Evolutionary conservation across 176 grass and related monocot species (phyloP).

Genomic region (Luzula sylvatica): DNA sequence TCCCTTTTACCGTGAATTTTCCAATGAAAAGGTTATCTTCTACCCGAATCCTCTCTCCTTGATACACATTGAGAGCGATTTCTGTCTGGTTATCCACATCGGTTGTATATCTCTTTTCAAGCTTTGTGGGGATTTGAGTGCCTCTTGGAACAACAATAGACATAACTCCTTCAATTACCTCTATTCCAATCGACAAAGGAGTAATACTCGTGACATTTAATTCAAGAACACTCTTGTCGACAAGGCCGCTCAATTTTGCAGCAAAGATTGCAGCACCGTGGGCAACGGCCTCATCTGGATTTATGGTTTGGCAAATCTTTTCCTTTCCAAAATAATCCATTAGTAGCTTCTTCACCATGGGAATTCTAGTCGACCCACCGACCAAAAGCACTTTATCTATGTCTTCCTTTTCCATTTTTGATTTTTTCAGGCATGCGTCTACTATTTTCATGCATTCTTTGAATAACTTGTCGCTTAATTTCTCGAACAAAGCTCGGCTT

Average conservation of each 20-base stretch:
- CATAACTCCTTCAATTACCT: conserved; percentile 60
- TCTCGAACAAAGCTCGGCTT: conserved; percentile 65
- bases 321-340: conserved; percentile 75
- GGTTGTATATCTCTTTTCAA: conserved; percentile 68
- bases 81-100: conserved; percentile 63
- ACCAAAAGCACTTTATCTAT: conserved; percentile 68
- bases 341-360: conserved; percentile 69
- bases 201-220: conserved; percentile 65
- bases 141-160: conserved; percentile 57
- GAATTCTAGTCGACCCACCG: conserved; percentile 66
- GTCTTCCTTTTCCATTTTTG: conserved; percentile 54
- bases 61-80: conserved; percentile 70
- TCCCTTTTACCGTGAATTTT: conserved; percentile 53
- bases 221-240: conserved; percentile 49
- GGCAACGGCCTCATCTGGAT: conserved; percentile 78
- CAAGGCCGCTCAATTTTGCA: background rate
- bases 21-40: conserved; percentile 69
- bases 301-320: conserved; percentile 88
- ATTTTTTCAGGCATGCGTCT: conserved; percentile 62
- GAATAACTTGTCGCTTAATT: conserved; percentile 82
- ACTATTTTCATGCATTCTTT: conserved; percentile 68
- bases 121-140: conserved; percentile 71
- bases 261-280: conserved; percentile 70
- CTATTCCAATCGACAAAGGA: conserved; percentile 61
- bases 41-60: conserved; percentile 62